phyloP scores from a whole-genome alignment of 164 flowering plant species.

The Vitis amurensis region DNA sequence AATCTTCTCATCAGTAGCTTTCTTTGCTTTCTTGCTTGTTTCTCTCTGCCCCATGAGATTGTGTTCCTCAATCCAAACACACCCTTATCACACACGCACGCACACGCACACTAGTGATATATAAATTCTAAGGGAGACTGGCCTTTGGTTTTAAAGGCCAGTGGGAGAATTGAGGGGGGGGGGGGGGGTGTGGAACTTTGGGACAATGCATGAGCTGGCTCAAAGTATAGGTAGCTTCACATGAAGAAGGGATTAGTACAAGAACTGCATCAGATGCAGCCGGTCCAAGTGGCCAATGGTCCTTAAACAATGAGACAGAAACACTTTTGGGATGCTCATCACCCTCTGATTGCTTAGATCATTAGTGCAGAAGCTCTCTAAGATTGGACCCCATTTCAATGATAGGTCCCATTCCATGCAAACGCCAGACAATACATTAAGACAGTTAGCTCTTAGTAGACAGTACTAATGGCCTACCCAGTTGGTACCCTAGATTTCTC shows the following conservation, averaged over 20 bases:
- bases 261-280: background rate
- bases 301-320: slow-evolving; percentile 18
- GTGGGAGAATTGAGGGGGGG: no score
- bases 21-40: background rate
- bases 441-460: slow-evolving; percentile 12
- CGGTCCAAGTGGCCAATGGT: slow-evolving; percentile 12
- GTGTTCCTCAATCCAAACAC: background rate
- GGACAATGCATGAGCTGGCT: slow-evolving; percentile 21
- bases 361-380: slow-evolving; percentile 1
- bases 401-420: slow-evolving; percentile 23
- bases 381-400: background rate
- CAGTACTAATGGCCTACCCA: slow-evolving; percentile 15
- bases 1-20: slow-evolving; percentile 10
- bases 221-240: background rate
- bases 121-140: no score
- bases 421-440: slow-evolving; percentile 6
- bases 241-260: background rate
- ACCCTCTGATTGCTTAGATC: slow-evolving; percentile 13
- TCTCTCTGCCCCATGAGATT: background rate
- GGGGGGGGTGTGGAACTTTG: background rate
- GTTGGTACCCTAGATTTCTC: slow-evolving; percentile 20
- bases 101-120: no score
- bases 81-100: background rate
- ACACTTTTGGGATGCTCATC: background rate
- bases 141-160: no score